Conservation (phyloP, 2,329 filamentous ascomycete species). For the Pseudonectria foliicola region DNA sequence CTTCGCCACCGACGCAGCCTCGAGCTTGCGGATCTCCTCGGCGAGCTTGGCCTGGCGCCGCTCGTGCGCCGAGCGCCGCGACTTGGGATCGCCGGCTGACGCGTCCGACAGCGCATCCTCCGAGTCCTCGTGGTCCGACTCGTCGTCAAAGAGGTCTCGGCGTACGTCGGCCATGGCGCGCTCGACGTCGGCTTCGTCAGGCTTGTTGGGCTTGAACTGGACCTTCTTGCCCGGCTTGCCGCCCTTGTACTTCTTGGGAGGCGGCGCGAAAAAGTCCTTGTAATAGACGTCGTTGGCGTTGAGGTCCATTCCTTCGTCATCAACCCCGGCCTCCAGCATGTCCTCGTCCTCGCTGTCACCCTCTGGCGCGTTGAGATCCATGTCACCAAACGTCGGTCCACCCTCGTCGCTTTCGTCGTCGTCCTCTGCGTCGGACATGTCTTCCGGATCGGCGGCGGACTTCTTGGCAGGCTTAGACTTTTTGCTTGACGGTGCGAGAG, state of each 20-base stretch:
- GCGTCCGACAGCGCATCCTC: slow-evolving; percentile 58
- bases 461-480: slow-evolving; percentile 21
- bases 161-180: slow-evolving; percentile 81
- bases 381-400: slow-evolving; percentile 77
- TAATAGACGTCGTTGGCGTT: slow-evolving; percentile 90
- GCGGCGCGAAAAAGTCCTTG: slow-evolving; percentile 88
- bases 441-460: slow-evolving; percentile 25
- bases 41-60: slow-evolving; percentile 76
- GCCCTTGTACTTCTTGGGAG: slow-evolving; percentile 60
- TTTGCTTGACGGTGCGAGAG: slow-evolving; percentile 40
- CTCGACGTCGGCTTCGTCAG: slow-evolving; percentile 62
- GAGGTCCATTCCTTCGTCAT: slow-evolving; percentile 50
- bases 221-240: slow-evolving; percentile 37
- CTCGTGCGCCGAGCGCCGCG: slow-evolving; percentile 78
- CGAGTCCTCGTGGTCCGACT: slow-evolving; percentile 57
- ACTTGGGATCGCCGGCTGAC: slow-evolving; percentile 62
- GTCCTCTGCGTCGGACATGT: slow-evolving; percentile 29
- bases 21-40: slow-evolving; percentile 85
- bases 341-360: slow-evolving; percentile 61
- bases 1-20: slow-evolving; percentile 82
- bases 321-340: slow-evolving; percentile 41
- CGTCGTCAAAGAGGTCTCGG: slow-evolving; percentile 82
- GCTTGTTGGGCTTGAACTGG: slow-evolving; percentile 33
- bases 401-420: slow-evolving; percentile 63
- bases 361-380: slow-evolving; percentile 65